These are phyloP conservation scores for Fusarium virguliforme DNA, from an alignment of 2,329 filamentous ascomycete species.

Conservation along the genomic window DNA sequence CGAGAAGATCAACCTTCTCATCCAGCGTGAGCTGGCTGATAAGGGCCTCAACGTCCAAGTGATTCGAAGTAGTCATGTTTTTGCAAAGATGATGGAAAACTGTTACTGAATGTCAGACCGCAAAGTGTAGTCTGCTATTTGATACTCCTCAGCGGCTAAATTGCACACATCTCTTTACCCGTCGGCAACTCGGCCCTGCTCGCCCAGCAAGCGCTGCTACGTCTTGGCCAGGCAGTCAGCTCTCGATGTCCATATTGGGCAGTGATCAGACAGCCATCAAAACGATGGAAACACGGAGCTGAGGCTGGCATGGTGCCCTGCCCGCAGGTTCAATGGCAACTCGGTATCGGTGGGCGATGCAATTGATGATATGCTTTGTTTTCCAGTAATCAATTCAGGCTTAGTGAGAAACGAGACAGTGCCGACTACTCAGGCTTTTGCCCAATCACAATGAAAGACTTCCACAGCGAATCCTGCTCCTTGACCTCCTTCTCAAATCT, in stretches of 20 bases:
- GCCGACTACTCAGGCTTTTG: conserved; percentile 4
- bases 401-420: too few species aligned
- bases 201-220: conserved; percentile 2
- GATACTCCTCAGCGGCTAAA: conserved; percentile 11
- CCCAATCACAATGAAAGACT: conserved; percentile 12
- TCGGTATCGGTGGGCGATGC: not conserved
- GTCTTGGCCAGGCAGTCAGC: conserved; percentile 13
- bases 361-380: not conserved
- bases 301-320: too few species aligned
- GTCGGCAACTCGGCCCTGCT: conserved; percentile 40
- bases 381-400: not conserved
- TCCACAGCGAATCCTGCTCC: conserved; percentile 23
- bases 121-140: not conserved
- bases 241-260: not conserved
- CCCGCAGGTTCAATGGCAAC: not conserved
- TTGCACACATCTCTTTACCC: conserved; percentile 26
- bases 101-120: not conserved
- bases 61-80: conserved; percentile 18
- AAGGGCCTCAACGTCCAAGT: conserved; percentile 35
- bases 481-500: conserved; percentile 33
- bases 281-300: not conserved
- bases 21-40: conserved; percentile 39
- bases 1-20: conserved; percentile 44
- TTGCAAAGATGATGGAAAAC: not conserved
- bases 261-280: not conserved